Base-by-base conservation (phyloP, 164 flowering plant species). In the Hamamelis virginiana region DNA sequence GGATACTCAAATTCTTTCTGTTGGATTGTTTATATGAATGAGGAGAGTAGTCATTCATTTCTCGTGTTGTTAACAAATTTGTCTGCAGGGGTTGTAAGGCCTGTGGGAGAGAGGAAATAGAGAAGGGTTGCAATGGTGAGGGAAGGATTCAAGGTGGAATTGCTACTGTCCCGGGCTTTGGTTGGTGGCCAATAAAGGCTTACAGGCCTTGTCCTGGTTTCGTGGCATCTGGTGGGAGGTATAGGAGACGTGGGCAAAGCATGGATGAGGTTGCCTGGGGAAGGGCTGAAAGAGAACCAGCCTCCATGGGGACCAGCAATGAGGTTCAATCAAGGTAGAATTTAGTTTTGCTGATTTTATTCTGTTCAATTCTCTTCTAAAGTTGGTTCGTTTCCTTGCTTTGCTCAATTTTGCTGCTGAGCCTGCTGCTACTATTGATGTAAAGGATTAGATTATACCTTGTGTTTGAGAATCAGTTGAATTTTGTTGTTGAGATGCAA, bases 111-210 rank as follows among this genome's bases (percentile, higher is more conserved):
- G 87, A 79, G 72, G 89, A 89, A 67, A 50, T 90, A 44, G 97
- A 92, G 81, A 89, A 69, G 50, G 97, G 97, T 19, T 94, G 98
- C 78, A 92, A 94, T 78, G 98, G 97, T 27, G 92, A 94, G 69
- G 98, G 98, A 48, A 87, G 97, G 79, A 89, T 94, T 73, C 98
- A 94, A 85, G 98, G 97, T 51, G 98, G 98, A 66, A 92, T 94
- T 52, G 97, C 91, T 45, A 91, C 96, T 8, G 80, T 94, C 21
- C 97, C 97, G 26, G 97, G 98, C 18, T 91, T 94, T 77, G 97
- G 97, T 45, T 94, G 98, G 98, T 92, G 98, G 98, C 98, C 98
- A 0, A 94, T 94, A 67, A 94, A 94, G 80, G 98, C 97, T 63
- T 94, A 81, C 71, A 79, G 97, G 82, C 97, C 98, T 60, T 92